Evolutionary conservation across 1,284 basidiomycete genomes (phyloP), one percentile per base, ranked within the genome.

Genomic region (Puccinia coronata): DNA sequence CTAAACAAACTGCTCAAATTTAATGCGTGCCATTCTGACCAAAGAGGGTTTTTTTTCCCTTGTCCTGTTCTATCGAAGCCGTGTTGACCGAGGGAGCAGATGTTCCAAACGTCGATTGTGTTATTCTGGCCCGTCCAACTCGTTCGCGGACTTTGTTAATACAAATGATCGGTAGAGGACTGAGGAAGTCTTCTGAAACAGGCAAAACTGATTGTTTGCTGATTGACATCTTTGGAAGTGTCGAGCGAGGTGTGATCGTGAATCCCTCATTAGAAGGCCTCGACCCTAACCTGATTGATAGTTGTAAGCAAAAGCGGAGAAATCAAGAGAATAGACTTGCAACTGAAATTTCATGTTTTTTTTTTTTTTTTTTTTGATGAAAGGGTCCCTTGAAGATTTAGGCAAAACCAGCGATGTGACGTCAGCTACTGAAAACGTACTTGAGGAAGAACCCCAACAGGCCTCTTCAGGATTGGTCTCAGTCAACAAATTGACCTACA

Each of bases 131-230:
- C 47, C 77, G 71, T 53, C 77, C 96, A 14, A 98, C 96, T 0
- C 89, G 92, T 36, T 97, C 95, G 16, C 89, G 91, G 43, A 98
- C 96, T 85, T 86, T 97, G 11, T 95, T 96, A 84, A 90, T 92
- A 4, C 96, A 98, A 85, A 99, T 98, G 95, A 94, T 98, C 83
- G 96, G 96, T 0, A 90, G 96, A 75, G 96, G 96, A 11, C 92
- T 98, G 89, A 89, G 96, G 80, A 88, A 93, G 36, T 95, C 93
- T 0, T 92, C 93, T 1, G 86, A 86, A 6, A 95, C 93, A 0
- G 92, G 91, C 65, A 99, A 99, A 86, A 84, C 86, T 51, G 91
- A 98, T 85, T 98, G 96, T 85, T 90, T 91, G 31, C 91, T 98
- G 70, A 92, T 99, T 82, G 96, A 99, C 85, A 92, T 98, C 82